Evolutionary conservation across 441 rosid genomes (phyloP).

Genomic region (Lepidium campestre): DNA sequence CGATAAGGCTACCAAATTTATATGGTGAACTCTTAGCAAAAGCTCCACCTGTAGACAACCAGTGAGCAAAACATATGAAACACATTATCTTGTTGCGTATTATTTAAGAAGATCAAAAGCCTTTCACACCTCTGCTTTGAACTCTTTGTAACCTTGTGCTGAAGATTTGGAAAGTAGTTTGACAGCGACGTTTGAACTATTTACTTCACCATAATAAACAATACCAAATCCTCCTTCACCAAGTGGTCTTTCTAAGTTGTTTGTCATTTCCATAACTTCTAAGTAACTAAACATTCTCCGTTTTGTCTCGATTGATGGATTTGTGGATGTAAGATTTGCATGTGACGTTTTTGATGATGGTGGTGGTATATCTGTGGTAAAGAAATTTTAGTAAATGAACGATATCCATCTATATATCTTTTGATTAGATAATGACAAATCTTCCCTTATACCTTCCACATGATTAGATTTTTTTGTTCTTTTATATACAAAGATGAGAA

Average conservation of each 20-base stretch:
- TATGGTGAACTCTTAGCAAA: conserved; percentile 18
- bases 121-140: conserved; percentile 27
- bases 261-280: conserved; percentile 23
- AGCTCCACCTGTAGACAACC: conserved; percentile 7
- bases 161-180: conserved; percentile 34
- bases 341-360: too few relatives aligned
- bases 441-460: background rate
- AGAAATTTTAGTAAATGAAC: too few relatives aligned
- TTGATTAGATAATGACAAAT: too few relatives aligned
- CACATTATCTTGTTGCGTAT: too few relatives aligned
- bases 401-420: too few relatives aligned
- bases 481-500: background rate
- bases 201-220: conserved; percentile 25
- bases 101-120: background rate
- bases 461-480: background rate
- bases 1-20: conserved; percentile 15
- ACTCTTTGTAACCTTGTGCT: conserved; percentile 31
- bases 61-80: background rate
- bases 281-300: background rate
- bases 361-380: too few relatives aligned
- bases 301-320: background rate
- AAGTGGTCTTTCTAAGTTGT: conserved; percentile 18
- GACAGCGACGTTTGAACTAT: conserved; percentile 25
- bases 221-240: conserved; percentile 36
- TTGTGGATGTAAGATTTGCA: too few relatives aligned